Percentiles rank a stretch among this genome's conserved stretches.
Evolutionary conservation across 2,329 filamentous ascomycete species (phyloP).

Genomic region (Zymoseptoria brevis): DNA sequence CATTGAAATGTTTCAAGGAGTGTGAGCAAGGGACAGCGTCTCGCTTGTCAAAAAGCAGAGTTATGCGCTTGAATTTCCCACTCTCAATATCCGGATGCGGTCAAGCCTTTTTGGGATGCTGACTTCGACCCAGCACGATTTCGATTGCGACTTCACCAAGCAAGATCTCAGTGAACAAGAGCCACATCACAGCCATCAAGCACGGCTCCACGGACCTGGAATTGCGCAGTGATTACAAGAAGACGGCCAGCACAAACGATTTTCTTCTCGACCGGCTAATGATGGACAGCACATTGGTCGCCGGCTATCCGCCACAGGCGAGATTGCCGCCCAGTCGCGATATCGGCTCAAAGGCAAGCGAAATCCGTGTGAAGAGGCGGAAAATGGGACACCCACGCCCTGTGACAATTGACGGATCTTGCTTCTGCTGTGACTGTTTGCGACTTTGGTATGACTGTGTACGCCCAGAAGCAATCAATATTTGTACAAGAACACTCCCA

Average conservation of each 20-base stretch:
- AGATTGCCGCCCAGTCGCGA: not conserved
- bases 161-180: not conserved
- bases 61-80: not conserved
- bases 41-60: not conserved
- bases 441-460: not conserved
- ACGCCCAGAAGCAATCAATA: not conserved
- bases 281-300: not conserved
- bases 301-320: not conserved
- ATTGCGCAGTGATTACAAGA: not conserved
- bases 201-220: not conserved
- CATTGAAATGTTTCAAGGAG: too few relatives aligned
- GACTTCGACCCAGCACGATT: not conserved
- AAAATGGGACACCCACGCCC: not conserved
- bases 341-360: not conserved
- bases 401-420: not conserved
- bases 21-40: not conserved
- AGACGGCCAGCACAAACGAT: not conserved
- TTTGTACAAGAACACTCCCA: not conserved
- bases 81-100: not conserved
- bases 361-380: not conserved
- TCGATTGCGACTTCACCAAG: not conserved
- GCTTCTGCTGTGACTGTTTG: not conserved
- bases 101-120: not conserved
- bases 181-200: not conserved
- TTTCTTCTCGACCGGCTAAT: not conserved